Evolutionary conservation across 495 filamentous ascomycete species (phyloP), one percentile per base, ranked within the genome.

Genomic region (Daldinia grandis): DNA sequence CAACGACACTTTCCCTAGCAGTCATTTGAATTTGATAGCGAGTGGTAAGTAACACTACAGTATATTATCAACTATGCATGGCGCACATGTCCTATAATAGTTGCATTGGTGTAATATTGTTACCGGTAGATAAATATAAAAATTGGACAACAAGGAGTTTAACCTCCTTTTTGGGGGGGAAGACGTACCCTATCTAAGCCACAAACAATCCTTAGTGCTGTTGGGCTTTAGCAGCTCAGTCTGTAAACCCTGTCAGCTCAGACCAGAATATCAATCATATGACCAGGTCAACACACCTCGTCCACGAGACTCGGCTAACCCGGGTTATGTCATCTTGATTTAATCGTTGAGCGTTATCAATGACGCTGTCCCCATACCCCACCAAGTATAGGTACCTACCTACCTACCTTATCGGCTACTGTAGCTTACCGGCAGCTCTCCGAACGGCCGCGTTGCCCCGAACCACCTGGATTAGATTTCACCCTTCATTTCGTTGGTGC

Each of bases 221-320:
- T n/a, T 44, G 25, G 38, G 17, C 35, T 38, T 51, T 25, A 62
- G 49, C 19, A 50, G 35, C 35, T 33, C 12, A 33, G 31, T 33
- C n/a, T n/a, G n/a, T n/a, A n/a, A n/a, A n/a, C n/a, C 33, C 33
- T 35, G 12, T 35, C 33, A 35, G 33, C 33, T 35, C 33, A 35
- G 14, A 35, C 14, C 10, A 35, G 12, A 35, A 35, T 35, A 35
- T 35, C 33, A 35, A 35, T 35, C 33, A 35, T 35, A 14, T 14
- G 49, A 69, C 61, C 62, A 65, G 40, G 68, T 61, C 68, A 65
- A 69, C 62, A 64, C 38, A 38, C 51, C 37, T 65, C 49, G 35
- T 51, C 60, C 61, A 70, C 62, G 30, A 40, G 62, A 27, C 33
- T 24, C 5, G 14, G 54, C n/a, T 15, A 10, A 10, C 54, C 54